Base-by-base conservation (phyloP, 2,329 filamentous ascomycete species). In the Aspergillus calidoustus region DNA sequence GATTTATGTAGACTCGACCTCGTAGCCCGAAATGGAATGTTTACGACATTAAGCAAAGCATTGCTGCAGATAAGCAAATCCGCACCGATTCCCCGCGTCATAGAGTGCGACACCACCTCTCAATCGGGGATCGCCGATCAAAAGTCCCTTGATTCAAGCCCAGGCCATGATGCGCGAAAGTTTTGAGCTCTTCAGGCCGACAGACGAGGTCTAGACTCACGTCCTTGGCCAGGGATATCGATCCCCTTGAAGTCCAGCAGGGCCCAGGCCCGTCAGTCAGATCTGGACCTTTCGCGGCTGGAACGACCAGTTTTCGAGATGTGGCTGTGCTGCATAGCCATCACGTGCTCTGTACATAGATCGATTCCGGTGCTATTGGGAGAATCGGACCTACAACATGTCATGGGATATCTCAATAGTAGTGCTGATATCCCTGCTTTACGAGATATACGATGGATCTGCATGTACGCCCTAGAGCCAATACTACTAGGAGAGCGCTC, bases 221-320 rank as follows among this genome's bases (percentile, higher is more conserved):
- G 61, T 63, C 53, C 65, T 62, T 52, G 60, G 63, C 54, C 59
- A 67, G 64, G 60, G 53, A 57, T 64, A 59, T 59, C 47, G 43
- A 53, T 58, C 49, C 59, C 44, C 54, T 34, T 43, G 25, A 59
- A 69, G 68, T 70, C 71, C 57, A 69, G 51, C 63, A 69, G 68
- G 72, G 73, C 66, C 72, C 66, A 70, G 73, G 65, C 72, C 73
- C 66, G 61, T 52, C 47, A 28, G 25, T 51, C 53, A 54, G 68
- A 71, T 75, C 70, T 74, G 72, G 72, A 69, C 70, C 68, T 60
- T 69, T 64, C 54, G 60, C 52, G 66, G 66, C 67, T 70, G 54
- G 49, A 56, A 56, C 34, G 46, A 57, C 61, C 64, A 46, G 56
- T 57, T 54, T 44, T 43, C 25, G 38, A 17, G 31, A 47, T 59